phyloP scores from a whole-genome alignment of 495 filamentous ascomycete genomes.

The Hyaloscypha variabilis region DNA sequence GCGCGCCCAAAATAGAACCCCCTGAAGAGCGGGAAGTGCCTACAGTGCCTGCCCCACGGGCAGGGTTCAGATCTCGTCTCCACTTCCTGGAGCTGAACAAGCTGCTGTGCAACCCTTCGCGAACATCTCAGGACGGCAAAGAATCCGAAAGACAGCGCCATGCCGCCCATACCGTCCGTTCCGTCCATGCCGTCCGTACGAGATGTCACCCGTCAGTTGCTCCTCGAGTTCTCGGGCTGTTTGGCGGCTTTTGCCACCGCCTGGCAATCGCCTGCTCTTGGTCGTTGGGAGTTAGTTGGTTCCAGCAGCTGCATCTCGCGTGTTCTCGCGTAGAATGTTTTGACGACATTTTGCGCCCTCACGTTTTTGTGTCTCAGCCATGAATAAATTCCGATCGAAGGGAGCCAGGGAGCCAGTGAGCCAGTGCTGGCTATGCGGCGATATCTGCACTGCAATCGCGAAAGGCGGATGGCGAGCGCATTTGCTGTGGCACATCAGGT shows the following conservation, averaged over 20 bases:
- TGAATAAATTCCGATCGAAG: not conserved
- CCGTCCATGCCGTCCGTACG: too few relatives aligned
- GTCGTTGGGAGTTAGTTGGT: too few relatives aligned
- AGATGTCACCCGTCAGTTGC: too few relatives aligned
- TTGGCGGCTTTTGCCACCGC: too few relatives aligned
- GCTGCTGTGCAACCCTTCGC: too few relatives aligned
- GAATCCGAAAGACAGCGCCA: too few relatives aligned
- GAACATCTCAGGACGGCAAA: not conserved
- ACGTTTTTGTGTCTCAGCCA: not conserved
- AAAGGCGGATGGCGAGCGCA: not conserved
- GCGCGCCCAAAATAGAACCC: not conserved
- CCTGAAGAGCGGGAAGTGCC: not conserved
- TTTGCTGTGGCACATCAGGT: not conserved
- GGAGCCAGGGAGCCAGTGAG: too few relatives aligned
- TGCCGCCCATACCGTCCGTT: too few relatives aligned
- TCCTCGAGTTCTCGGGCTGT: too few relatives aligned
- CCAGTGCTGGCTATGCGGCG: not conserved
- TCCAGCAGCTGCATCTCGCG: not conserved
- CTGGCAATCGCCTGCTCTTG: too few relatives aligned
- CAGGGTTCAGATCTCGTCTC: not conserved
- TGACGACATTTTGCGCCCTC: not conserved
- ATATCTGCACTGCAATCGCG: too few relatives aligned
- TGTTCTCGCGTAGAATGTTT: not conserved
- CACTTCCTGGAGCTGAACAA: not conserved
- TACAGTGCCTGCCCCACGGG: not conserved